Conservation (phyloP, 2,329 filamentous ascomycete species). For the Fusarium graminum region DNA sequence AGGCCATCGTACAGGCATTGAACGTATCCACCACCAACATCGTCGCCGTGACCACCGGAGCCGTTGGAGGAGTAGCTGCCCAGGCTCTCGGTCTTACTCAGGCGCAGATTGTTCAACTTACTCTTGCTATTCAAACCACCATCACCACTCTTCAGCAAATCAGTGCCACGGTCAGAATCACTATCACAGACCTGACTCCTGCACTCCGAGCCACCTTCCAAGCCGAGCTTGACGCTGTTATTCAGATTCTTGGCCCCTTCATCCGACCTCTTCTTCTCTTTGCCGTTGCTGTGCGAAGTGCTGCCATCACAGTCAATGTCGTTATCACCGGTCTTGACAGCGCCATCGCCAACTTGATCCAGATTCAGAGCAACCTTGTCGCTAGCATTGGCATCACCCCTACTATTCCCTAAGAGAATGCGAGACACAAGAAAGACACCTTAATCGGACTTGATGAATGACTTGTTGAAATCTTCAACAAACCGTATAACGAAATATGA, state of each 20-base stretch:
- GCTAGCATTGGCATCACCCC: background rate
- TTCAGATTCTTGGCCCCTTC: conserved; percentile 11
- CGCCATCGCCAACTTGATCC: background rate
- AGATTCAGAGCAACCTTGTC: accelerated
- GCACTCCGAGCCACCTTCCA: background rate
- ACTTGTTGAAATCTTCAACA: conserved; percentile 1
- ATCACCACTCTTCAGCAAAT: background rate
- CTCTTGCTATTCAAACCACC: background rate
- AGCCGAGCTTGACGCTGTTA: conserved; percentile 16
- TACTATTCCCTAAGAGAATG: background rate
- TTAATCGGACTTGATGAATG: background rate
- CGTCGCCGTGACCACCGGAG: conserved; percentile 22
- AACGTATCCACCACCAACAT: conserved; percentile 3
- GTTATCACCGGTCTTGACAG: conserved; percentile 4
- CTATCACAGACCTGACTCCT: conserved; percentile 16
- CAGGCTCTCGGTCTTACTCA: conserved; percentile 4
- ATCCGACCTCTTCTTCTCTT: conserved; percentile 11
- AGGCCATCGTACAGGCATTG: conserved; percentile 11
- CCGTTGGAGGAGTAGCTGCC: conserved; percentile 13
- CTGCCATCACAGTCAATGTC: background rate
- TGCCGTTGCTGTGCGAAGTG: conserved; percentile 1
- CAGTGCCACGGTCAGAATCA: background rate
- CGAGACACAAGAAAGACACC: too few species aligned
- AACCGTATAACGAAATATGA: background rate
- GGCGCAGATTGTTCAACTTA: conserved; percentile 13